Evolutionary conservation across 176 grass and related monocot species (phyloP), one percentile per base, ranked within the genome.

Genomic region (Musa troglodytarum): DNA sequence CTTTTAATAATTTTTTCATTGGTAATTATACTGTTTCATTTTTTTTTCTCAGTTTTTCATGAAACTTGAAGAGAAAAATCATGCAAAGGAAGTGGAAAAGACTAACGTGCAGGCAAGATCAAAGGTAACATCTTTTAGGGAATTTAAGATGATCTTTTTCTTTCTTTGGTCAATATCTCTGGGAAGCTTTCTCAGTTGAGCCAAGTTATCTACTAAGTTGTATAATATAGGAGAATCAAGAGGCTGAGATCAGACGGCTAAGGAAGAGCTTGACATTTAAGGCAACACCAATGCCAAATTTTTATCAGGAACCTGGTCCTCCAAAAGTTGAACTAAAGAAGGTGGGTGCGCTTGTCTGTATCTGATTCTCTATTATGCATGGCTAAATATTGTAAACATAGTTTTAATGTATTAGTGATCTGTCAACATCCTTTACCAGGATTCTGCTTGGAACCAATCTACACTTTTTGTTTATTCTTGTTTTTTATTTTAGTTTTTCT

Each of bases 231-330:
- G 90, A 98, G 73, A 98, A 83, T 80, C 90, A 93, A 85, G 94
- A 98, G 74, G 94, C 94, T 78, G 94, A 98, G 80, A 98, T 98
- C 80, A 93, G 88, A 86, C 71, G 82, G 69, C 82, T 98, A 65
- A 92, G 94, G 80, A 98, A 98, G 84, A 93, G 88, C 82, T 83
- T 98, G 71, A 91, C 83, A 77, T 91, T 93, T 81, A 98, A 91
- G 87, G 94, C 94, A 26, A 75, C 86, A 23, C 94, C 94, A 56
- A 98, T 98, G 94, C 94, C 94, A 84, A 93, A 78, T 80, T 98
- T 98, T 88, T 98, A 98, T 74, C 89, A 98, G 81, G 90, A 98
- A 82, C 83, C 76, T 87, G 85, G 82, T 20, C 89, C 87, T 79
- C 86, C 86, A 29, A 98, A 98, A 98, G 84, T 83, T 71, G 94